Evolutionary conservation across 345 rosid species (phyloP).

Genomic region (Trapa incisa): DNA sequence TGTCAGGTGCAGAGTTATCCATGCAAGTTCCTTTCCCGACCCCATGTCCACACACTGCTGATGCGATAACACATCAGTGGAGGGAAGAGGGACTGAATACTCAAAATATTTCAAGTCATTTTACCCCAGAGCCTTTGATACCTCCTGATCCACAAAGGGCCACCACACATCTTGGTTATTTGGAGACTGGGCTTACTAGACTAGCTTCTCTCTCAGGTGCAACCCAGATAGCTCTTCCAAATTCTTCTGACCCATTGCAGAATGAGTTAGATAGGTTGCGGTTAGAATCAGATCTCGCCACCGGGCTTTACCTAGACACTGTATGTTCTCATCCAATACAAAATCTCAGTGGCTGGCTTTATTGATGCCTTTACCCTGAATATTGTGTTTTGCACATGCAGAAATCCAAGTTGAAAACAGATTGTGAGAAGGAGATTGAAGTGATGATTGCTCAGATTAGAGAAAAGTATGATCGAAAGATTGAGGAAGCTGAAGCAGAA

Average conservation of each 20-base stretch:
- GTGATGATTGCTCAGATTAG: conserved; percentile 31
- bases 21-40: not conserved
- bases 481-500: conserved; percentile 29
- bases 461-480: conserved; percentile 27
- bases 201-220: conserved; percentile 15
- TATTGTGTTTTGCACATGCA: conserved; percentile 13
- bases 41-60: not conserved
- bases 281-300: conserved; percentile 21
- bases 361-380: not conserved
- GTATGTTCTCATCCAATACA: conserved; percentile 14
- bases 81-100: not conserved
- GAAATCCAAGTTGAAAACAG: conserved; percentile 33
- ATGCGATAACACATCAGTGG: not conserved
- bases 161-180: conserved; percentile 6
- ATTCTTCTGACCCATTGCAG: conserved; percentile 40
- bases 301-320: conserved; percentile 20
- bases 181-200: conserved; percentile 10
- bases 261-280: conserved; percentile 40
- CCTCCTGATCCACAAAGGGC: conserved; percentile 2
- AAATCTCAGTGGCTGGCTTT: not conserved
- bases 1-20: not conserved
- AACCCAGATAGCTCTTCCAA: conserved; percentile 14
- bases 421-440: conserved; percentile 46
- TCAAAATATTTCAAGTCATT: not conserved
- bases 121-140: not conserved